Conservation (phyloP, 805 yeast genomes). For the Yarrowia keelungensis region DNA sequence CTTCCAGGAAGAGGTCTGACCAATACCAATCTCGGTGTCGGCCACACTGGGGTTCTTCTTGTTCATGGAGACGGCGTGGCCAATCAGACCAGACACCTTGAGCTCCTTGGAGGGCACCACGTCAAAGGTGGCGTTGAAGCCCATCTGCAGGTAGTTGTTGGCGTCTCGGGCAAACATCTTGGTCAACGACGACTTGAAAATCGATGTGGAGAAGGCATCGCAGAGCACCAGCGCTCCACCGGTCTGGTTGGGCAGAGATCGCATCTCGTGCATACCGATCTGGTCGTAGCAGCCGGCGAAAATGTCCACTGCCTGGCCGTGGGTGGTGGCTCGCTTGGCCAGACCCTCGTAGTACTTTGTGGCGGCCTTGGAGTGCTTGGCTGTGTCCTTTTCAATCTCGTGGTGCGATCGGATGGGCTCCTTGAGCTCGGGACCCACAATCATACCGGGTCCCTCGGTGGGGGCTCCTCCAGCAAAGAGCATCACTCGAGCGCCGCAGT, state of each 20-base stretch:
- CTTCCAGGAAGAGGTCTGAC: conserved; percentile 89
- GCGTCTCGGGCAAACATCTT: conserved; percentile 87
- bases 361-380: conserved; percentile 87
- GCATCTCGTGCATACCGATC: conserved; percentile 93
- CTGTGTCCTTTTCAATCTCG: conserved; percentile 90
- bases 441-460: conserved; percentile 92
- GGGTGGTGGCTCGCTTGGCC: conserved; percentile 70
- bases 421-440: conserved; percentile 87
- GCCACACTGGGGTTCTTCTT: conserved; percentile 73
- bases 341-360: conserved; percentile 76
- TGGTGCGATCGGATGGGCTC: conserved; percentile 98
- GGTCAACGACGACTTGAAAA: conserved; percentile 88
- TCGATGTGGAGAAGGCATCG: conserved; percentile 92
- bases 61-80: conserved; percentile 79
- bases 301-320: conserved; percentile 84
- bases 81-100: conserved; percentile 90
- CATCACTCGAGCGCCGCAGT: conserved; percentile 83
- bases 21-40: conserved; percentile 92
- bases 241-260: conserved; percentile 75
- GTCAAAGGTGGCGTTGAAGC: conserved; percentile 86
- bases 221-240: conserved; percentile 88
- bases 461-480: conserved; percentile 95
- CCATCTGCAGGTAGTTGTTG: conserved; percentile 85
- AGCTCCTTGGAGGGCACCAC: conserved; percentile 80
- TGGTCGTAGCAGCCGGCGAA: conserved; percentile 97